Evolutionary conservation across 139 green algal species (phyloP).

Genomic region (Zygnema cylindricum): DNA sequence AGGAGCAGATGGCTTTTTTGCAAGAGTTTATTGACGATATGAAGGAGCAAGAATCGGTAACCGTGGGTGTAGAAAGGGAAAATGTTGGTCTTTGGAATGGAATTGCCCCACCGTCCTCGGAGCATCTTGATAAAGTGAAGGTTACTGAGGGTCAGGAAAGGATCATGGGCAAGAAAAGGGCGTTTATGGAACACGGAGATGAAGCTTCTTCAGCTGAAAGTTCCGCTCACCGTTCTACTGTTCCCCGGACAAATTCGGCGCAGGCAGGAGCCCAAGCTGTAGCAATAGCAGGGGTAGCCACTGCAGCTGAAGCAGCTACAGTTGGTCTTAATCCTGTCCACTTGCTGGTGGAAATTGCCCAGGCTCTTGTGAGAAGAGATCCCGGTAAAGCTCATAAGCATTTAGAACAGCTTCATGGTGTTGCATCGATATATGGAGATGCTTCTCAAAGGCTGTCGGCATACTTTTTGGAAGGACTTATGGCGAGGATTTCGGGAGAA

Average conservation of each 20-base stretch:
- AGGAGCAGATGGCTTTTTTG: neutral
- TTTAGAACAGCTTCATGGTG: neutral
- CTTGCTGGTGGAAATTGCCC: constrained; percentile 24
- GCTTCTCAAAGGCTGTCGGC: constrained; percentile 38
- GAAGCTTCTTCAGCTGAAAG: neutral
- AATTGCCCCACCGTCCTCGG: neutral
- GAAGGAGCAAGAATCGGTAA: no score
- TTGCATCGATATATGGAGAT: constrained; percentile 40
- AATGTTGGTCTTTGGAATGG: neutral
- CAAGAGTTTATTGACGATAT: neutral
- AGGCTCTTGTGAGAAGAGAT: constrained; percentile 27
- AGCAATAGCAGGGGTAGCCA: neutral
- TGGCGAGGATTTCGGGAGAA: constrained; percentile 14
- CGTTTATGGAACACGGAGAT: neutral
- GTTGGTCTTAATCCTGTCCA: constrained; percentile 10
- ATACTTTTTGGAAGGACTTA: constrained; percentile 51
- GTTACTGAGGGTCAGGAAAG: neutral
- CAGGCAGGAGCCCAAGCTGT: neutral
- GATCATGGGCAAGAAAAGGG: neutral
- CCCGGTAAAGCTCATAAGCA: neutral
- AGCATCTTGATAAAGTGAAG: neutral
- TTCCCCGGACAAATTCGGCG: neutral
- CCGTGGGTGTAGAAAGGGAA: neutral
- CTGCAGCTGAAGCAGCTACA: neutral
- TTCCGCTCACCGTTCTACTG: neutral